These are phyloP conservation scores for Lachnellula suecica DNA, from an alignment of 2,329 filamentous ascomycete genomes.

Conservation along the genomic window DNA sequence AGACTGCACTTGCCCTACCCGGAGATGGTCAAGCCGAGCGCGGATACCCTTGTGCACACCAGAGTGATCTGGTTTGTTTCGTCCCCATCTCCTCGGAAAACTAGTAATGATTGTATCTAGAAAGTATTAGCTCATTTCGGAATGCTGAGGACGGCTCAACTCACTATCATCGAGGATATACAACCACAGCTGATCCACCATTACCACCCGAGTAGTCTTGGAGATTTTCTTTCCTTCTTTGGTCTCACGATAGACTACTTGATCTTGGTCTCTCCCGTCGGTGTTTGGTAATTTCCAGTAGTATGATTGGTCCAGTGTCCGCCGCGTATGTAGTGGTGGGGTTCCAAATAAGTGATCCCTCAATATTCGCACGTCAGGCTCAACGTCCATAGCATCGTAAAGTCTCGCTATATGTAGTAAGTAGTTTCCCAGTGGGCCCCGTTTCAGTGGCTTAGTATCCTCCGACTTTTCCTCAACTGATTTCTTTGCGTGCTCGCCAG, in stretches of 20 bases:
- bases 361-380: constrained; percentile 5
- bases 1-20: constrained; percentile 31
- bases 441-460: background rate
- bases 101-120: constrained; percentile 34
- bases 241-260: constrained; percentile 13
- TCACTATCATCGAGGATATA: constrained; percentile 37
- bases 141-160: background rate
- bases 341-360: constrained; percentile 5
- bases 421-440: background rate
- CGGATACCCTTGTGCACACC: constrained; percentile 41
- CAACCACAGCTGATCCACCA: constrained; percentile 44
- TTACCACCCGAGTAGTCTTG: constrained; percentile 27
- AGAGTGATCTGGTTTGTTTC: constrained; percentile 39
- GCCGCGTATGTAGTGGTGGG: constrained; percentile 9
- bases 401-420: constrained; percentile 6
- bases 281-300: constrained; percentile 11
- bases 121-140: background rate
- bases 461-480: background rate
- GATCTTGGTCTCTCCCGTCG: constrained; percentile 8
- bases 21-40: constrained; percentile 25
- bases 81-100: constrained; percentile 41
- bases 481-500: background rate
- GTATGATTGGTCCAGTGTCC: constrained; percentile 16
- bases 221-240: constrained; percentile 4
- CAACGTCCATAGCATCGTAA: constrained; percentile 9